Conservation (phyloP, 306 rosid species). For the Biancaea sappan region DNA sequence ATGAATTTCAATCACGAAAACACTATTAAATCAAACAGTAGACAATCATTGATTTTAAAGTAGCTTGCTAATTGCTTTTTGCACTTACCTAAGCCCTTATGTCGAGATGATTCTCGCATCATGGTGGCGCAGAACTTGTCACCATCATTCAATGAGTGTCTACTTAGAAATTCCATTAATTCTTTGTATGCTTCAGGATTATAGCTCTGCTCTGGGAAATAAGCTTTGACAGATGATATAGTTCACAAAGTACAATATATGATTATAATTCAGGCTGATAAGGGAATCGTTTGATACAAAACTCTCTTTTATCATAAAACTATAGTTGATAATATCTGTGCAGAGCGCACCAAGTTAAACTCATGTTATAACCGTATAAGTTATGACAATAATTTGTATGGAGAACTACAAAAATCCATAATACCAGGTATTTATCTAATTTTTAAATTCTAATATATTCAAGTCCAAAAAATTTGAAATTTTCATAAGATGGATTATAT, state of each 20-base stretch:
- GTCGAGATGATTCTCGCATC: conserved; percentile 92
- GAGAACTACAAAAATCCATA: background rate
- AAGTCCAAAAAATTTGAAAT: background rate
- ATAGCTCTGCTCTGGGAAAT: conserved; percentile 67
- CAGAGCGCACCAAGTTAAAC: background rate
- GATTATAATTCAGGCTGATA: background rate
- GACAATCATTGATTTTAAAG: conserved; percentile 18
- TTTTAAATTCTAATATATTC: background rate
- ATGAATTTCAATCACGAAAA: conserved; percentile 26
- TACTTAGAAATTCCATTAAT: conserved; percentile 72
- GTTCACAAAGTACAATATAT: background rate
- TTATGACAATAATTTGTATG: background rate
- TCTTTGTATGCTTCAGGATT: conserved; percentile 83
- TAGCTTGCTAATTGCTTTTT: background rate
- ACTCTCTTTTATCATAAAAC: background rate
- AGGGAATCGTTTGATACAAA: background rate
- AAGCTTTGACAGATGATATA: conserved; percentile 30
- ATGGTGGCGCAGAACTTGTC: conserved; percentile 81
- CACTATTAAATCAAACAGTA: conserved; percentile 11
- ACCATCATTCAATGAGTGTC: conserved; percentile 79
- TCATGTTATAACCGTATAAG: background rate
- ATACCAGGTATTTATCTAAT: background rate
- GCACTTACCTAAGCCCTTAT: conserved; percentile 66
- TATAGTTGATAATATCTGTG: background rate
- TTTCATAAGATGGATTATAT: background rate